Base-by-base conservation (phyloP, 2,329 filamentous ascomycete genomes). In the Talaromyces sp. region DNA sequence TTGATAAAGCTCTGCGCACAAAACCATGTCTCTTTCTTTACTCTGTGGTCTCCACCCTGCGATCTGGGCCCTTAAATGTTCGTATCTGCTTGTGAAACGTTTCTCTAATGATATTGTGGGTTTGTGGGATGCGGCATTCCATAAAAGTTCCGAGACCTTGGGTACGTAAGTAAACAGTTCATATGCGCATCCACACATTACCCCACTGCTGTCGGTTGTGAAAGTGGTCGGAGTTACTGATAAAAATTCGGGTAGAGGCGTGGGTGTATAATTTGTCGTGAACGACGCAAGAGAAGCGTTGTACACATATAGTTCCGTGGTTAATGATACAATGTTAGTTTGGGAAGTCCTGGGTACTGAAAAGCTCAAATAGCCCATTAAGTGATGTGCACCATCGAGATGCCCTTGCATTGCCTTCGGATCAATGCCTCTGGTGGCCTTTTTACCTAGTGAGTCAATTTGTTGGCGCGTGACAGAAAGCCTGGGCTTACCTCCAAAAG, bases 241-340 rank as follows among this genome's bases (percentile, higher is more conserved):
- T 19, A 39, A 43, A 17, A 22, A 13, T 11, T 5, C 41, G 3
- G 56, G 33, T 29, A 49, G 6, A 19, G 47, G 30, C 3, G 39
- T 30, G 2, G 50, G 32, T 8, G 50, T 22, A 14, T 44, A 51
- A 9, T 47, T 49, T 2, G 49, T 49, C 2, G 56, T 56, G 17
- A 58, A 58, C 14, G 56, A 56, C 30, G 56, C 56, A 14, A 58
- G 56, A 24, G 50, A 49, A 27, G 56, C 51, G 29, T 58, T 53
- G 45, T 58, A 58, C 6, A 56, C 48, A 35, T 54, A 58, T 16
- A 58, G 45, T 14, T 58, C 56, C 1, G 41, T 56, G 10, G 51
- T 24, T 16, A 54, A 48, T 8, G 50, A 48, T 30, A 55, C 51
- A 30, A 58, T 54, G 47, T 41, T 50, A 13, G 53, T 33, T 10